These are phyloP conservation scores for Tetrahymena thermophila DNA, from an alignment of 73 alveolate genomes.

Conservation along the genomic window DNA sequence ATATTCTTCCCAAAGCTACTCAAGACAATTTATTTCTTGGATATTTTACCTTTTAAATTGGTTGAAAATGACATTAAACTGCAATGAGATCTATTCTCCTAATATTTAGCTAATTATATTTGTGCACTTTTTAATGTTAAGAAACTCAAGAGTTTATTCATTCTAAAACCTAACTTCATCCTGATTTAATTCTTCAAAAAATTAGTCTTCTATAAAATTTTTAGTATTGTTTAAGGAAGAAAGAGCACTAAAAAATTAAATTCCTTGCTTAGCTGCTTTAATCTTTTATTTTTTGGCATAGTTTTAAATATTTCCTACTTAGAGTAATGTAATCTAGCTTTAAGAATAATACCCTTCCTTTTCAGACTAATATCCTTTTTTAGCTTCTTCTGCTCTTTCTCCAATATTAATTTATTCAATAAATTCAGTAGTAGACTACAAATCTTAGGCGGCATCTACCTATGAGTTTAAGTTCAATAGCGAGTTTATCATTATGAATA, in stretches of 20 bases:
- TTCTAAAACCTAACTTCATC: not conserved
- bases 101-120: not conserved
- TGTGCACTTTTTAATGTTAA: not conserved
- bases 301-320: not conserved
- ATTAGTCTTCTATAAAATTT: not conserved
- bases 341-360: not conserved
- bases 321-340: not conserved
- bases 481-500: not conserved
- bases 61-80: not conserved
- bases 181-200: not conserved
- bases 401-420: not conserved
- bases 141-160: not conserved
- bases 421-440: not conserved
- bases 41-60: not conserved
- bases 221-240: not conserved
- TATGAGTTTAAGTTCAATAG: not conserved
- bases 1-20: not conserved
- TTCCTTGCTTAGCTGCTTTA: no score
- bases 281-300: not conserved
- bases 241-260: not conserved
- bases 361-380: not conserved
- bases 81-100: not conserved
- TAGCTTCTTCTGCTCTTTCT: not conserved
- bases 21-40: not conserved
- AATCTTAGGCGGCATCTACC: not conserved